Evolutionary conservation across 225 moss, liverwort and hornwort species (phyloP).

Genomic region (Pleurozium schreberi): DNA sequence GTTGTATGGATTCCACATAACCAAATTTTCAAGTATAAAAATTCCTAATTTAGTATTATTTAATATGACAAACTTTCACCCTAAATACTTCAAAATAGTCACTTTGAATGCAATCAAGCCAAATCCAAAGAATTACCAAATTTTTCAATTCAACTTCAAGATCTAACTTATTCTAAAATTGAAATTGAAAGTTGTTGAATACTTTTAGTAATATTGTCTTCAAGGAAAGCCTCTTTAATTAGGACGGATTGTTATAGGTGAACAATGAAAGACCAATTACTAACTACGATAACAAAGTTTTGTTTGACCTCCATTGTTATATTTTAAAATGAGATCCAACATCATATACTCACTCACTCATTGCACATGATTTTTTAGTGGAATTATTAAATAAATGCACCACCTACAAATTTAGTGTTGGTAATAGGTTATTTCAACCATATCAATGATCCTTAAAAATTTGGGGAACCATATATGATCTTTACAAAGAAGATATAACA

Average conservation of each 20-base stretch:
- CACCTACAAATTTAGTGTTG: neutral
- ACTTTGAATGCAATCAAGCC: neutral
- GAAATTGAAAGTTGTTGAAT: neutral
- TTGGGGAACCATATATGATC: no score
- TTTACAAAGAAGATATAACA: no score
- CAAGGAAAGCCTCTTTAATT: no score
- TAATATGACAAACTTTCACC: neutral
- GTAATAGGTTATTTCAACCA: neutral
- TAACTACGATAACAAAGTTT: neutral
- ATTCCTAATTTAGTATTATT: neutral
- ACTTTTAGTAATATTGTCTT: neutral
- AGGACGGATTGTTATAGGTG: neutral
- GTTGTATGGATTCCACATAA: neutral
- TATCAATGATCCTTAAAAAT: fast-evolving
- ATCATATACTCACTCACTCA: neutral
- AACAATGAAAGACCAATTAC: neutral
- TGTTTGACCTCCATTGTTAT: no score
- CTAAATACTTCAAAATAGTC: neutral
- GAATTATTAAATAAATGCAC: neutral
- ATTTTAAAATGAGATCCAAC: neutral
- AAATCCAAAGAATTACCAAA: neutral
- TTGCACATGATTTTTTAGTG: neutral
- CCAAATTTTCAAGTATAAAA: neutral
- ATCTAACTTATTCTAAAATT: neutral
- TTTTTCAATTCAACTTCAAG: no score